A percentile compares a stretch with the other conserved stretches of the same genome.
phyloP scores from a whole-genome alignment of 495 filamentous ascomycete species.

The Staphylotrichum tortipilum region DNA sequence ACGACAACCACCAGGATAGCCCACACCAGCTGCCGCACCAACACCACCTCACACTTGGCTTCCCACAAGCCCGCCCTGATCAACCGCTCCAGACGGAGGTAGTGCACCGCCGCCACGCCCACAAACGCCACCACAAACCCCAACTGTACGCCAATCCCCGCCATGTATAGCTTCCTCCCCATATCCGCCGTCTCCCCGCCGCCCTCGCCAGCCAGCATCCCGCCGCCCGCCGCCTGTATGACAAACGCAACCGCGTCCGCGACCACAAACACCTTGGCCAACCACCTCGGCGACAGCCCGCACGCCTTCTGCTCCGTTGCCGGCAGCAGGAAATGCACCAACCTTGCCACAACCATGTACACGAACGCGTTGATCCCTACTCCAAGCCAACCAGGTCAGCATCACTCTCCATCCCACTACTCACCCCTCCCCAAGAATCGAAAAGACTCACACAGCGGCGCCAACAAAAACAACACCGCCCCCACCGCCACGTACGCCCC shows the following conservation, averaged over 20 bases:
- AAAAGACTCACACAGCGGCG: slow-evolving; percentile 15
- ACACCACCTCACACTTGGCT: slow-evolving; percentile 5
- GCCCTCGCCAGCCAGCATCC: slow-evolving; percentile 23
- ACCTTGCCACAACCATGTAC: slow-evolving; percentile 39
- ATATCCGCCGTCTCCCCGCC: slow-evolving; percentile 9
- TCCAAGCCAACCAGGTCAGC: background rate
- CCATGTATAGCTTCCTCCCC: slow-evolving; percentile 54
- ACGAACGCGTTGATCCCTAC: slow-evolving; percentile 17
- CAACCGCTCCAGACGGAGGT: background rate
- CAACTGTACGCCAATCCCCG: slow-evolving; percentile 51
- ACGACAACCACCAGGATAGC: slow-evolving; percentile 38
- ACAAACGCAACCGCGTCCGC: slow-evolving; percentile 55
- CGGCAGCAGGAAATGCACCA: slow-evolving; percentile 50
- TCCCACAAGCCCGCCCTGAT: background rate
- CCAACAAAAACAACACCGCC: slow-evolving; percentile 13
- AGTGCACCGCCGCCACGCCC: slow-evolving; percentile 36
- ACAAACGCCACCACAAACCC: slow-evolving; percentile 49
- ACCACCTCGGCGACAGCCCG: slow-evolving; percentile 38
- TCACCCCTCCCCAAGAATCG: background rate
- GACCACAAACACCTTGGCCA: slow-evolving; percentile 50
- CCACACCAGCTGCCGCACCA: slow-evolving; percentile 41
- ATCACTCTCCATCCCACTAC: too few species aligned
- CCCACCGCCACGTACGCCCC: background rate
- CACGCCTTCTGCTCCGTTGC: slow-evolving; percentile 27
- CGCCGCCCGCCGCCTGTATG: slow-evolving; percentile 47